These are phyloP conservation scores for Gaeumannomyces sp. DNA, from an alignment of 2,329 filamentous ascomycete genomes.

Conservation along the genomic window DNA sequence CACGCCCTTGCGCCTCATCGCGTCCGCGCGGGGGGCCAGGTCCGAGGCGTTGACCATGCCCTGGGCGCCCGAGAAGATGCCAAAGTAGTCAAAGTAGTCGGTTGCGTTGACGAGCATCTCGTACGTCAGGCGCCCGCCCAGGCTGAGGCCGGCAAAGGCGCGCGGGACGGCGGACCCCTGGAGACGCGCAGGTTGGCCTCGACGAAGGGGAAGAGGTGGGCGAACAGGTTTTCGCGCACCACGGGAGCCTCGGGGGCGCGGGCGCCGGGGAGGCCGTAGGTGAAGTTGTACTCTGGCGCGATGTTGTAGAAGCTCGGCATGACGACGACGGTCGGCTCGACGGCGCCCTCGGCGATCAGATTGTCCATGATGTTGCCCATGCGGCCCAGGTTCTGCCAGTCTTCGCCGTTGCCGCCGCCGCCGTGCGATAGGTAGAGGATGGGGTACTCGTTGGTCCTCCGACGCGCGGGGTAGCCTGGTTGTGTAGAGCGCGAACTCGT, in stretches of 20 bases:
- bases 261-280: constrained; percentile 19
- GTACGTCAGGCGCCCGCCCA: constrained; percentile 24
- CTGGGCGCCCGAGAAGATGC: constrained; percentile 24
- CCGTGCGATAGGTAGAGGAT: constrained; percentile 25
- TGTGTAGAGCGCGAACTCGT: constrained; percentile 22
- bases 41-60: constrained; percentile 10
- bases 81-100: constrained; percentile 23
- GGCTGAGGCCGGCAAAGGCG: constrained; percentile 23
- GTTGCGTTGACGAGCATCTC: constrained; percentile 27
- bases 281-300: constrained; percentile 15
- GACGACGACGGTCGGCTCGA: constrained; percentile 24
- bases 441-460: constrained; percentile 20
- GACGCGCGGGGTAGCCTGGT: constrained; percentile 20
- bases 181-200: constrained; percentile 20
- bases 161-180: constrained; percentile 19
- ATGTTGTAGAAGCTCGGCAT: constrained; percentile 26
- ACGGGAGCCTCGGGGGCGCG: constrained; percentile 14
- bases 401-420: constrained; percentile 22
- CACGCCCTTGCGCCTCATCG: constrained; percentile 18
- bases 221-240: constrained; percentile 22
- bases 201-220: constrained; percentile 23
- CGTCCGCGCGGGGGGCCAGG: constrained; percentile 15
- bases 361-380: constrained; percentile 24
- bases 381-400: constrained; percentile 24
- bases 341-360: constrained; percentile 22